Percentiles rank a stretch among this genome's conserved stretches.
phyloP scores from a whole-genome alignment of 2,329 filamentous ascomycete species.

The Alternaria novae-zelandiae region DNA sequence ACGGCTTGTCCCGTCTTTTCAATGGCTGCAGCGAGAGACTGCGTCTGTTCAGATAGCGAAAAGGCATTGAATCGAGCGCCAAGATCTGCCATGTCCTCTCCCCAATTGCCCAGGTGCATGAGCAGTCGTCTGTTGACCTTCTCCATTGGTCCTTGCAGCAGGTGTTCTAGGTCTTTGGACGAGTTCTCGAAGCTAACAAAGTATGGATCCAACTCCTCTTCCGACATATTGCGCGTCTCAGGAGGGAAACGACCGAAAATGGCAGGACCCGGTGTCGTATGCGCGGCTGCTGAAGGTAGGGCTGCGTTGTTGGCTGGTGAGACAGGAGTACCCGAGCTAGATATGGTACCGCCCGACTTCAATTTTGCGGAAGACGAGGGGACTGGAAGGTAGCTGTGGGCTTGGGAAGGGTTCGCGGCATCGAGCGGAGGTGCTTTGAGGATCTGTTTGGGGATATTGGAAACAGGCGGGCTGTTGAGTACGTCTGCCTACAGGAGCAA shows the following conservation, averaged over 20 bases:
- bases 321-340: slow-evolving; percentile 59
- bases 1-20: slow-evolving; percentile 94
- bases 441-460: slow-evolving; percentile 91
- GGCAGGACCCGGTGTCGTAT: slow-evolving; percentile 66
- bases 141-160: slow-evolving; percentile 92
- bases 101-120: slow-evolving; percentile 81
- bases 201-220: slow-evolving; percentile 93
- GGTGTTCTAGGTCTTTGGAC: slow-evolving; percentile 86
- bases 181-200: slow-evolving; percentile 93
- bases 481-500: slow-evolving; percentile 78
- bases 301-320: slow-evolving; percentile 60
- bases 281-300: slow-evolving; percentile 61
- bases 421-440: slow-evolving; percentile 95
- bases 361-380: slow-evolving; percentile 87
- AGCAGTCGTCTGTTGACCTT: slow-evolving; percentile 92
- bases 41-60: slow-evolving; percentile 89
- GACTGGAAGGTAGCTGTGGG: slow-evolving; percentile 85
- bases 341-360: slow-evolving; percentile 60
- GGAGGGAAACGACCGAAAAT: slow-evolving; percentile 83
- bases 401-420: slow-evolving; percentile 87
- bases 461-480: slow-evolving; percentile 86
- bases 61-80: slow-evolving; percentile 98
- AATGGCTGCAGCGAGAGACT: slow-evolving; percentile 87
- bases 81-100: slow-evolving; percentile 87
- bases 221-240: slow-evolving; percentile 74